phyloP scores from a whole-genome alignment of 345 rosid genomes.

The Turritis glabra region DNA sequence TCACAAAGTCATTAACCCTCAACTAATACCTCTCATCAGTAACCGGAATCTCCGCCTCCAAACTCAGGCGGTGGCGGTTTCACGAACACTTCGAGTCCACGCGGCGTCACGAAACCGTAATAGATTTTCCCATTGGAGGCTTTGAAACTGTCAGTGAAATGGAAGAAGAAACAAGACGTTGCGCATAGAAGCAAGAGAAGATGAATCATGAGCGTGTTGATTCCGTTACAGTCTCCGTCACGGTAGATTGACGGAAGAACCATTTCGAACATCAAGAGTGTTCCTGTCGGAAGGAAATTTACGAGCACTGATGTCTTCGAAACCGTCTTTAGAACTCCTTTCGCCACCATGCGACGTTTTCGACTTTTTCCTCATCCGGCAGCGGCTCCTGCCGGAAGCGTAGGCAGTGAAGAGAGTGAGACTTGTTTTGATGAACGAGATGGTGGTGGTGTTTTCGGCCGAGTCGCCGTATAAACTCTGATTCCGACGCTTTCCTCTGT shows the following conservation, averaged over 20 bases:
- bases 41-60: slow-evolving; percentile 44
- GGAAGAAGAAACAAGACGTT: slow-evolving; percentile 73
- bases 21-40: slow-evolving; percentile 62
- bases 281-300: slow-evolving; percentile 74
- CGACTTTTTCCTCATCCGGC: slow-evolving; percentile 39
- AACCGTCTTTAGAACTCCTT: slow-evolving; percentile 70
- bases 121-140: slow-evolving; percentile 65
- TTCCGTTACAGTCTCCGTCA: slow-evolving; percentile 58
- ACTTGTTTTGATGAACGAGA: slow-evolving; percentile 24
- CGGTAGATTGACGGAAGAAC: slow-evolving; percentile 63
- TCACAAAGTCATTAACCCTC: slow-evolving; percentile 53
- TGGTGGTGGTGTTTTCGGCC: slow-evolving; percentile 37
- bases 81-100: slow-evolving; percentile 63
- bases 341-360: slow-evolving; percentile 60
- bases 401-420: slow-evolving; percentile 27
- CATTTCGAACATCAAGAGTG: slow-evolving; percentile 82
- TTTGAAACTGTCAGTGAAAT: slow-evolving; percentile 71
- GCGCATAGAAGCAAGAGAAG: slow-evolving; percentile 55
- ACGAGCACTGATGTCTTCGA: slow-evolving; percentile 72
- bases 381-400: slow-evolving; percentile 25
- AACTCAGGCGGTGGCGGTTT: slow-evolving; percentile 27
- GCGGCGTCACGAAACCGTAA: slow-evolving; percentile 64
- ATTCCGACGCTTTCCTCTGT: neutral
- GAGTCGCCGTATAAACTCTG: slow-evolving; percentile 37
- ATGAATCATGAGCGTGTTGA: slow-evolving; percentile 59